phyloP scores from a whole-genome alignment of 495 filamentous ascomycete genomes.

The Neurospora hispaniola region DNA sequence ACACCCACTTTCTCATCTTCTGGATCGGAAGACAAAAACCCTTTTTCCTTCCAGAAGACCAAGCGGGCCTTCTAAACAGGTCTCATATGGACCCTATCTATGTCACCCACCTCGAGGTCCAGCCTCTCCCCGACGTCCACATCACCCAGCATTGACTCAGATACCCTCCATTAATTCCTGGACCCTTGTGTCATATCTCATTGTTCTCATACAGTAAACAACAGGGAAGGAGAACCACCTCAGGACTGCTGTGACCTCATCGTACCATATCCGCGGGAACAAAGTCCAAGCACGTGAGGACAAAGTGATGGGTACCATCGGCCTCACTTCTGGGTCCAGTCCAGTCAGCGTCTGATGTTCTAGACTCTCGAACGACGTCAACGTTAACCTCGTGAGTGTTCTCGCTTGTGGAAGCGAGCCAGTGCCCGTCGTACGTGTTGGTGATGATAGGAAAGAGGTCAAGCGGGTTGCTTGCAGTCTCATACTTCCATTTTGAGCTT shows the following conservation, averaged over 20 bases:
- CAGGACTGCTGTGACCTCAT: not conserved
- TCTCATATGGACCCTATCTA: not conserved
- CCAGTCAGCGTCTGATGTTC: not conserved
- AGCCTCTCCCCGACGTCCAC: not conserved
- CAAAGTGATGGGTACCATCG: not conserved
- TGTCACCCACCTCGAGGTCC: not conserved
- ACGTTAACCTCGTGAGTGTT: not conserved
- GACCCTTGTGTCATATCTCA: not conserved
- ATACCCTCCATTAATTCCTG: not conserved
- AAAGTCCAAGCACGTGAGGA: not conserved
- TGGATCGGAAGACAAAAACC: not conserved
- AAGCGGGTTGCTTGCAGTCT: not conserved
- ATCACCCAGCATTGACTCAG: not conserved
- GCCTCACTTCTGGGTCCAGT: not conserved
- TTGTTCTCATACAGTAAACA: not conserved
- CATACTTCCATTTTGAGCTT: not conserved
- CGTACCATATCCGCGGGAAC: not conserved
- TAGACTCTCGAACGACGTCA: not conserved
- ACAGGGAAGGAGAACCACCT: not conserved
- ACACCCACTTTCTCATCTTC: not conserved
- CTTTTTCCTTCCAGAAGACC: not conserved
- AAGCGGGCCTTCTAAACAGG: not conserved
- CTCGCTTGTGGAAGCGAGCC: not conserved
- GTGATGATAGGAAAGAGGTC: not conserved
- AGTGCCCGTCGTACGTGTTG: too few species aligned